A percentile compares a stretch with the other conserved stretches of the same genome.
phyloP scores from a whole-genome alignment of 805 yeast species.

The Kodamaea laetipori region DNA sequence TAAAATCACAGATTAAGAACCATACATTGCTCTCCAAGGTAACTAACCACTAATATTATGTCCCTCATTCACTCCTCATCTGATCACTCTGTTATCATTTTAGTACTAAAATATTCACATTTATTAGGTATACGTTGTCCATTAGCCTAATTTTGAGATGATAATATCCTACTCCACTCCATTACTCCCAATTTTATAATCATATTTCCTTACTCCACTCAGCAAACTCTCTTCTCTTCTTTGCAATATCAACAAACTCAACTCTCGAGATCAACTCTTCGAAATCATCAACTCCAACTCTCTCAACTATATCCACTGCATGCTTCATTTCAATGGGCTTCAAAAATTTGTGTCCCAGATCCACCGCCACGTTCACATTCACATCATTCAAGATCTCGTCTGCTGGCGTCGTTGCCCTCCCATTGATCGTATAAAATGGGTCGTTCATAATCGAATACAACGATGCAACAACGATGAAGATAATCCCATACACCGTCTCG shows the following conservation, averaged over 20 bases:
- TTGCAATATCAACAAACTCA: conserved; percentile 51
- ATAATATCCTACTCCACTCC: too few relatives aligned
- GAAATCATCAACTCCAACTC: conserved; percentile 49
- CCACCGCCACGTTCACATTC: conserved; percentile 17
- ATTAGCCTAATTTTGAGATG: too few relatives aligned
- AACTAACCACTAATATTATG: too few relatives aligned
- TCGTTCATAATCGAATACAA: conserved; percentile 31
- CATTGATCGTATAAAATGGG: conserved; percentile 13
- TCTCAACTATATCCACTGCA: conserved; percentile 51
- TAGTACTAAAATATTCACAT: too few relatives aligned
- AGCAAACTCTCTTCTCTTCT: conserved; percentile 47
- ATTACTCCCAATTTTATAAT: too few relatives aligned
- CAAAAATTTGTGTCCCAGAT: conserved; percentile 36
- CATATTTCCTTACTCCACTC: conserved; percentile 28
- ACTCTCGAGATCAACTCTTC: conserved; percentile 52
- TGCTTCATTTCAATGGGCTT: conserved; percentile 48
- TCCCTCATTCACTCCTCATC: too few relatives aligned
- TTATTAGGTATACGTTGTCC: too few relatives aligned
- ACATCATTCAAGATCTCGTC: conserved; percentile 14
- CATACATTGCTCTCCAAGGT: too few relatives aligned
- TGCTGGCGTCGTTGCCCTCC: conserved; percentile 12
- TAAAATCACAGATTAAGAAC: too few relatives aligned
- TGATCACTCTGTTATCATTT: too few relatives aligned
- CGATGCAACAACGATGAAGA: conserved; percentile 43
- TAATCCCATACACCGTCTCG: conserved; percentile 53